phyloP scores from a whole-genome alignment of 768 basidiomycete species.

The Rhizopogon salebrosus region DNA sequence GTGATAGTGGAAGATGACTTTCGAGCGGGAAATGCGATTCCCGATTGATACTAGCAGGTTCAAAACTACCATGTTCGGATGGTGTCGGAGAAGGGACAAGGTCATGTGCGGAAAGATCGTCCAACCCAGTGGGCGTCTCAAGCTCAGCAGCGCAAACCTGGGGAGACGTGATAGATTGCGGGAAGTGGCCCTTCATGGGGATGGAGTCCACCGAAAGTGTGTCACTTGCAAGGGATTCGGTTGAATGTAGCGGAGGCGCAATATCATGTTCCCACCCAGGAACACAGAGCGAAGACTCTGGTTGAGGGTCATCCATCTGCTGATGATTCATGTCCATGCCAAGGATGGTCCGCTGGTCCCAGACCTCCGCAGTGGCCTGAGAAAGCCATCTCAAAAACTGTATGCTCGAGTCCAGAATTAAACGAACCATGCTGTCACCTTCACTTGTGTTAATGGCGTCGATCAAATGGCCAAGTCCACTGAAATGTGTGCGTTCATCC shows the following conservation, averaged over 20 bases:
- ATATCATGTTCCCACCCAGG: background rate
- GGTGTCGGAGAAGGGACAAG: slow-evolving; percentile 19
- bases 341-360: background rate
- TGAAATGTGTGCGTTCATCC: background rate
- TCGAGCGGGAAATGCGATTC: background rate
- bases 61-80: slow-evolving; percentile 21
- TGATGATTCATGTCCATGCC: background rate
- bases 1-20: background rate
- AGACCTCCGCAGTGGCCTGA: background rate
- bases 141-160: background rate
- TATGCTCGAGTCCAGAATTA: background rate
- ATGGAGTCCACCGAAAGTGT: background rate
- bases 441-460: background rate
- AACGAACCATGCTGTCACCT: background rate
- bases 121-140: background rate
- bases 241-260: background rate
- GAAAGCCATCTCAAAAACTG: background rate
- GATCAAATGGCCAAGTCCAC: background rate
- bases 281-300: background rate
- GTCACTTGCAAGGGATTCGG: background rate
- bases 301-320: background rate
- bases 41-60: background rate
- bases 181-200: background rate
- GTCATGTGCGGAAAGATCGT: background rate
- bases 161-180: background rate